Conservation (phyloP, 2,329 filamentous ascomycete species). For the Pyricularia grisea region DNA sequence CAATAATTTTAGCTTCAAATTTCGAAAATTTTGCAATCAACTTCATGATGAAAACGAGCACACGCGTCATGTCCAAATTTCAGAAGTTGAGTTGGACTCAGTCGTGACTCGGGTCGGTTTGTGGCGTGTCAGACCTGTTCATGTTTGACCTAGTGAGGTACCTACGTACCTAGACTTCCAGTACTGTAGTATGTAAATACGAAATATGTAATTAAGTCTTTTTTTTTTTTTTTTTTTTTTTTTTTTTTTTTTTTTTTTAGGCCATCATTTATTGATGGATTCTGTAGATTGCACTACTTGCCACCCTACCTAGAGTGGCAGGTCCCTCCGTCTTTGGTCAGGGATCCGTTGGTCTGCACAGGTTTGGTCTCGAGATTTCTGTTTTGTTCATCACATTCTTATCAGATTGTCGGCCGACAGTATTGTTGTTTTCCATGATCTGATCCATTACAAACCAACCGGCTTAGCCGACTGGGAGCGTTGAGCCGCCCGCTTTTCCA, state of each 20-base stretch:
- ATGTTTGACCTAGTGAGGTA: background rate
- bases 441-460: too few species aligned
- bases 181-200: background rate
- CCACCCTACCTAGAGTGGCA: background rate
- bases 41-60: background rate
- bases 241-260: background rate
- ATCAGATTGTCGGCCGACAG: background rate
- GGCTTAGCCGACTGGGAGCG: background rate
- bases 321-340: background rate
- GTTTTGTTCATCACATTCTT: background rate
- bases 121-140: background rate
- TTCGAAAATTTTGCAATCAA: too few species aligned
- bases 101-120: background rate
- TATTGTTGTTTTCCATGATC: background rate
- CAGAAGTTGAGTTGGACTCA: background rate
- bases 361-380: background rate
- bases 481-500: background rate
- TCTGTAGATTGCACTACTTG: background rate
- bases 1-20: background rate
- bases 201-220: background rate
- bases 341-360: background rate
- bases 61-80: background rate
- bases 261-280: background rate
- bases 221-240: background rate
- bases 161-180: too few species aligned